phyloP scores from a whole-genome alignment of 176 grass and related monocot species.

The Tuctoria greenei region DNA sequence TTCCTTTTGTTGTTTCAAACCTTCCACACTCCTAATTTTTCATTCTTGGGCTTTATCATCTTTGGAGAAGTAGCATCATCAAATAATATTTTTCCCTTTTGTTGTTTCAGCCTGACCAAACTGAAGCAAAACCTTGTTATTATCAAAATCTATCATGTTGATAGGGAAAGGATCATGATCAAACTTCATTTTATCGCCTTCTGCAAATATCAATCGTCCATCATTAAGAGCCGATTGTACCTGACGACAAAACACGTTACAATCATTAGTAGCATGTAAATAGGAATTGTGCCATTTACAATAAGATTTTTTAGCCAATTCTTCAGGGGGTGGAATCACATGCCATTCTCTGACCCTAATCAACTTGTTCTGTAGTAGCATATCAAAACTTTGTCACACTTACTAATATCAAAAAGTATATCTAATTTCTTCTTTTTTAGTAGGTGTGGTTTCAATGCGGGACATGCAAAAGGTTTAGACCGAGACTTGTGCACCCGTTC shows the following conservation, averaged over 20 bases:
- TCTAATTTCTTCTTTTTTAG: neutral
- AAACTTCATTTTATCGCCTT: no score
- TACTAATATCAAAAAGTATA: slow-evolving; percentile 10
- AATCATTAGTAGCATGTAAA: no score
- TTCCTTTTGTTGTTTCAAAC: no score
- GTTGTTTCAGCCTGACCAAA: no score
- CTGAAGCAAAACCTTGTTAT: no score
- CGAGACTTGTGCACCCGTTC: neutral
- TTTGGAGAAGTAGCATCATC: neutral
- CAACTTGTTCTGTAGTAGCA: neutral
- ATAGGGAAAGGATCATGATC: no score
- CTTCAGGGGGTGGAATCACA: neutral
- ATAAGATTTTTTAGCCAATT: neutral
- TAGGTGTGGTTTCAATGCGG: neutral
- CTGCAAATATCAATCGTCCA: no score
- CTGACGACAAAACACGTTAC: no score
- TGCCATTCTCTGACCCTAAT: neutral
- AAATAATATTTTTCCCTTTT: no score
- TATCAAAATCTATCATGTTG: no score
- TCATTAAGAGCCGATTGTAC: no score
- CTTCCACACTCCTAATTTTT: neutral
- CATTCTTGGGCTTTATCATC: neutral
- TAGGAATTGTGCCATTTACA: no score
- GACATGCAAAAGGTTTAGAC: neutral
- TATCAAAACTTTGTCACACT: slow-evolving; percentile 4